phyloP scores from a whole-genome alignment of 2,329 filamentous ascomycete genomes.

The Stylonectria norvegica region DNA sequence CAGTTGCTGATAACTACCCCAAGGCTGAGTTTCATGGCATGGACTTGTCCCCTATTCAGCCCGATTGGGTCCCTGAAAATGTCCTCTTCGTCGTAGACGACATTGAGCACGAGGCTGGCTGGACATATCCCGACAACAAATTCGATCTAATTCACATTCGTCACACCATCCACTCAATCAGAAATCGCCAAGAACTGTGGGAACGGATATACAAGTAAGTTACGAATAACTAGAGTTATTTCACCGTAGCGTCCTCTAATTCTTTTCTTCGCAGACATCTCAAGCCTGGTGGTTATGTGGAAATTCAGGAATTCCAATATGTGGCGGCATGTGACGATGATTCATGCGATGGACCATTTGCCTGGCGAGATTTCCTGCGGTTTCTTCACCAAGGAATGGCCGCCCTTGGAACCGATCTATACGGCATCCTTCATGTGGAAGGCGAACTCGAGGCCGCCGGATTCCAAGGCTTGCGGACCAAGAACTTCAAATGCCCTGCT shows the following conservation, averaged over 20 bases:
- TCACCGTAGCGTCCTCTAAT: not conserved
- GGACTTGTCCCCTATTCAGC: constrained; percentile 52
- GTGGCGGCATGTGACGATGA: constrained; percentile 43
- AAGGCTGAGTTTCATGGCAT: constrained; percentile 44
- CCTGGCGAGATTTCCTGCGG: constrained; percentile 44
- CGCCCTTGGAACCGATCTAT: constrained; percentile 40
- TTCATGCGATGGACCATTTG: constrained; percentile 42
- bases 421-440: constrained; percentile 37
- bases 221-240: not conserved
- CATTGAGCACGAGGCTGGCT: constrained; percentile 49
- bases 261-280: constrained; percentile 38
- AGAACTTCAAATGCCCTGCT: constrained; percentile 45
- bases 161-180: constrained; percentile 44
- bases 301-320: constrained; percentile 47
- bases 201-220: constrained; percentile 41
- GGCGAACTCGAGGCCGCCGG: constrained; percentile 38
- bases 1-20: constrained; percentile 48
- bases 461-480: constrained; percentile 39
- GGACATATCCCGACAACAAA: constrained; percentile 43
- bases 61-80: constrained; percentile 49
- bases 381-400: constrained; percentile 41
- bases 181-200: constrained; percentile 40
- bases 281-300: constrained; percentile 50
- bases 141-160: constrained; percentile 51
- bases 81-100: constrained; percentile 52